Evolutionary conservation across 768 basidiomycete species (phyloP).

Genomic region (Rhodotorula graminis): DNA sequence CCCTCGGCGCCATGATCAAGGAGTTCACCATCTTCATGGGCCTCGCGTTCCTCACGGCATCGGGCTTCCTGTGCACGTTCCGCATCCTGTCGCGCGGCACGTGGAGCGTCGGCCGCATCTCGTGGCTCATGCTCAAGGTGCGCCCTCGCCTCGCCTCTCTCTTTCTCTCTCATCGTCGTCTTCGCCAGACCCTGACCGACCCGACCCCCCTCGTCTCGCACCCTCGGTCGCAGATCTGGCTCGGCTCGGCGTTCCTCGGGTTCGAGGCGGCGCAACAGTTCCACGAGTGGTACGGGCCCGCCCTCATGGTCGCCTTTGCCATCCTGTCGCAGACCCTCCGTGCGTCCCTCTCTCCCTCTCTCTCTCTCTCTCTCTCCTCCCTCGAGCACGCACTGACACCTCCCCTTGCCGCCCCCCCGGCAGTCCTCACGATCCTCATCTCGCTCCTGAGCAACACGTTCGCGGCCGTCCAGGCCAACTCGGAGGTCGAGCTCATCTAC

Average conservation of each 20-base stretch:
- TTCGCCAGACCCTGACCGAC: neutral
- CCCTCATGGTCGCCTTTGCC: slow-evolving; percentile 31
- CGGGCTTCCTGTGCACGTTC: slow-evolving; percentile 32
- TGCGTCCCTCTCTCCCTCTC: neutral
- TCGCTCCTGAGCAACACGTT: slow-evolving; percentile 89
- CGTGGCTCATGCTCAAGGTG: slow-evolving; percentile 17
- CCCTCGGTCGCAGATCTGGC: slow-evolving; percentile 31
- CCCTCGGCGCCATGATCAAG: slow-evolving; percentile 24
- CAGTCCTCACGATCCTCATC: slow-evolving; percentile 64
- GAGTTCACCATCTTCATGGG: slow-evolving; percentile 27
- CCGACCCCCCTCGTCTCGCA: too few species aligned
- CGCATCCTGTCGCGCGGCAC: slow-evolving; percentile 10
- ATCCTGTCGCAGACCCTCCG: slow-evolving; percentile 25
- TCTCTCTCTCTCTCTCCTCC: neutral
- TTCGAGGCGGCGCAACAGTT: slow-evolving; percentile 39
- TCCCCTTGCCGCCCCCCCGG: slow-evolving; percentile 17
- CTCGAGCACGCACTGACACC: neutral
- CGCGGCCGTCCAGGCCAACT: slow-evolving; percentile 85
- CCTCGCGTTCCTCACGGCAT: slow-evolving; percentile 20
- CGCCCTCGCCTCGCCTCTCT: neutral
- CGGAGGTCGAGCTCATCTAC: slow-evolving; percentile 46
- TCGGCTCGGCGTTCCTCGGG: slow-evolving; percentile 34
- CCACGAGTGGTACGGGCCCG: slow-evolving; percentile 34
- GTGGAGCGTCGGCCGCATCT: slow-evolving; percentile 4
- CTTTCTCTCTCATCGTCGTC: neutral